Evolutionary conservation across 1,139 yeast species (phyloP), one percentile per base, ranked within the genome.

Genomic region (Hemisphaericaspora xylanilytica): DNA sequence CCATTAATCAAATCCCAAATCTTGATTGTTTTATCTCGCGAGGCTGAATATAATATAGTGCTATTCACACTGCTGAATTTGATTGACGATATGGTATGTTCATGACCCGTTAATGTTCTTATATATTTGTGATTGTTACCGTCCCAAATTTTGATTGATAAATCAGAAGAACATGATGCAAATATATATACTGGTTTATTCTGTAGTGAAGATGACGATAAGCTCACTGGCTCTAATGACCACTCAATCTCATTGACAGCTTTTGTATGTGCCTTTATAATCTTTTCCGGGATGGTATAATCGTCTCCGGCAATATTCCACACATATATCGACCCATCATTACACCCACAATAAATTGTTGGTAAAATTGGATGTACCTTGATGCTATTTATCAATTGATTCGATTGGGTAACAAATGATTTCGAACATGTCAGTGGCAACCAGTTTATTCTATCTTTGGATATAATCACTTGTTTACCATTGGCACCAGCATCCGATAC

Each of bases 91-190:
- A 90, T 80, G 2, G 94, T 81, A 58, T 89, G 96, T 46, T 89
- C 95, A 60, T 90, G 97, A n/a, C 97, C 97, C 1, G 81, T 65
- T 15, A 90, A 63, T 0, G 89, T 81, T 34, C 88, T 70, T 3
- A 80, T 59, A 36, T 83, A 81, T 34, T 72, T 70, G 50, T 77
- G 77, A 15, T 67, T 59, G 8, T 70, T 60, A 1, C 76, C 72
- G 50, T 80, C 83, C 89, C 92, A 86, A 2, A 86, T 63, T 53
- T 84, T 83, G 44, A 87, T 74, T 14, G 80, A 68, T 39, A 88
- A 62, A 58, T 90, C 97, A 0, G 89, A 73, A 0, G 94, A 83
- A 50, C 90, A 80, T 3, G 87, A 73, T 5, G 87, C 77, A 31
- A 70, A 51, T 1, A 66, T 49, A 40, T 59, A 61, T 10, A 50